Evolutionary conservation across 768 basidiomycete species (phyloP), one percentile per base, ranked within the genome.

Genomic region (Macrolepiota fuliginosa): DNA sequence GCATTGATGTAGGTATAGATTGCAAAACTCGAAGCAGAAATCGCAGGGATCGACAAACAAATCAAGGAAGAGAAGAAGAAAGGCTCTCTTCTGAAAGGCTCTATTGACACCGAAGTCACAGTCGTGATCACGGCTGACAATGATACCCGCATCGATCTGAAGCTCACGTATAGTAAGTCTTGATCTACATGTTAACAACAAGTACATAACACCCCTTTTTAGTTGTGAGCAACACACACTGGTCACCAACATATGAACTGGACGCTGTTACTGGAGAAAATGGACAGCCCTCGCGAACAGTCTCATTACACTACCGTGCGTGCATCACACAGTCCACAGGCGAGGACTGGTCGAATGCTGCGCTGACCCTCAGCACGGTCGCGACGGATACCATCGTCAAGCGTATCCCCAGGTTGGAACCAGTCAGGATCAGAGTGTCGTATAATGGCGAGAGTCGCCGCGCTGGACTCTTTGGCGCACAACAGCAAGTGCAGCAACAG

Each of bases 241-340:
- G 85, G 86, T 68, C 70, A 17, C 82, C 85, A 1, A 77, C 77
- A 2, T 88, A 88, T 64, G 86, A 88, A 63, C 76, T 89, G 0
- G 81, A 85, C 61, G 84, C 85, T 2, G 76, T 74, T 0, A 81
- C 78, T 22, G 59, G 52, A 3, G 70, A 78, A 56, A 68, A 74
- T 62, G 81, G 80, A 0, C 76, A 80, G 60, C 78, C 81, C 2
- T 78, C 78, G 0, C 67, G 79, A 4, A 67, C 74, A 0, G 77
- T 86, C 25, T 64, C 76, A 2, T 74, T 89, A 10, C 80, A 84
- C 62, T 87, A 87, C 65, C 81, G 82, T 25, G 84, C 85, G 0
- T 73, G 77, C 29, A 74, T 88, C 54, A 72, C 68, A 0, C 86
- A 89, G 65, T 70, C 69, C 64, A 85, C 86, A 0, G 86, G 86